phyloP scores from a whole-genome alignment of 176 grass and related monocot genomes.

The Triticum timopheevii region DNA sequence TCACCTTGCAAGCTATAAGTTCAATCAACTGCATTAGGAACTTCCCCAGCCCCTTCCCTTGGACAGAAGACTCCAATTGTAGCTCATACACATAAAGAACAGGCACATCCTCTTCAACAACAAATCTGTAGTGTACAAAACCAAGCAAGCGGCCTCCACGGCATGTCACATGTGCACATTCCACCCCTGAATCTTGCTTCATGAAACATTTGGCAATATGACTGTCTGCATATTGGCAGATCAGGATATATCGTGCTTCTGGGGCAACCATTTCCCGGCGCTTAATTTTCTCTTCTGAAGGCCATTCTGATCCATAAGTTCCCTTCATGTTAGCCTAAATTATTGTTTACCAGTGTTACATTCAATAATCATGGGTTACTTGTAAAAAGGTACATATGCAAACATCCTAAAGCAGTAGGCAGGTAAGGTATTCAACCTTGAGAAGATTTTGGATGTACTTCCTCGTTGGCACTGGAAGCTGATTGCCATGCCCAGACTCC shows the following conservation, averaged over 20 bases:
- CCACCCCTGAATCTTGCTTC: not conserved
- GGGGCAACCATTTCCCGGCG: slow-evolving; percentile 59
- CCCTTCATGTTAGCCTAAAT: slow-evolving; percentile 74
- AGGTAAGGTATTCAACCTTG: slow-evolving; percentile 43
- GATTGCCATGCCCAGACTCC: slow-evolving; percentile 58
- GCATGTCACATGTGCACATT: not conserved
- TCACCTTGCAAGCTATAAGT: slow-evolving; percentile 79
- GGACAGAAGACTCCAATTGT: slow-evolving; percentile 61
- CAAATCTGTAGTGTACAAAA: slow-evolving; percentile 85
- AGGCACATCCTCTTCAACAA: slow-evolving; percentile 77
- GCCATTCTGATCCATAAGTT: slow-evolving; percentile 69
- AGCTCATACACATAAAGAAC: slow-evolving; percentile 95
- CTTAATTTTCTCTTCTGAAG: slow-evolving; percentile 89
- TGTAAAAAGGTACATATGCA: not conserved
- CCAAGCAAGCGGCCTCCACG: slow-evolving; percentile 25
- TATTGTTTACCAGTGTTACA: slow-evolving; percentile 18
- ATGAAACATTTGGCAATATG: not conserved
- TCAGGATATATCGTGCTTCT: slow-evolving; percentile 47
- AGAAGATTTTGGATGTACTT: slow-evolving; percentile 85
- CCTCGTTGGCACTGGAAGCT: slow-evolving; percentile 46
- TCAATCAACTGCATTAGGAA: slow-evolving; percentile 88
- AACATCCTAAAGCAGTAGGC: not conserved
- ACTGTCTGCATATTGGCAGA: not conserved
- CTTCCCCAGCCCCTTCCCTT: slow-evolving; percentile 77
- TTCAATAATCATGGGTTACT: slow-evolving; percentile 12